Percentiles rank a stretch among this genome's conserved stretches.
phyloP scores from a whole-genome alignment of 1,284 basidiomycete species.

The Irpex lacteus region DNA sequence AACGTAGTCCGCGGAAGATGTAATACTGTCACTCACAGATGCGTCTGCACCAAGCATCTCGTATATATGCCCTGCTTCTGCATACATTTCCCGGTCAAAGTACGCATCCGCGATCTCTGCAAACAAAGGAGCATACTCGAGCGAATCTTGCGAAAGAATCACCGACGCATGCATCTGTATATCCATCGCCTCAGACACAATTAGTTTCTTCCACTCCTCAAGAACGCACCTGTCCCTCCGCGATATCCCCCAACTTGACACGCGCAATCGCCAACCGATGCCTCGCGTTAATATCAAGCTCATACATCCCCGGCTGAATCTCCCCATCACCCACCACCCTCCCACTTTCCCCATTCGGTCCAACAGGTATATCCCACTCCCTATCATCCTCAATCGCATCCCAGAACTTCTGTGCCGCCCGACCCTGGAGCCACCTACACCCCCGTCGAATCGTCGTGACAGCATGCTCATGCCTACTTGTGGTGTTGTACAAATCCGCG shows the following conservation, averaged over 20 bases:
- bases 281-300: constrained; percentile 79
- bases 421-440: constrained; percentile 86
- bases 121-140: constrained; percentile 78
- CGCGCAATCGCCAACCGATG: constrained; percentile 86
- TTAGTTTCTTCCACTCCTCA: background rate
- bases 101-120: constrained; percentile 84
- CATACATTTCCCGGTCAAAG: constrained; percentile 71
- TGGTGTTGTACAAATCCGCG: constrained; percentile 78
- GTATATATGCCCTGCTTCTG: constrained; percentile 77
- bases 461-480: constrained; percentile 68
- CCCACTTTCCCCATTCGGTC: constrained; percentile 16
- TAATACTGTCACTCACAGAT: constrained; percentile 44
- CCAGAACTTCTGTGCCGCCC: constrained; percentile 77
- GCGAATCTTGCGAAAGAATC: constrained; percentile 67
- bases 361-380: constrained; percentile 71
- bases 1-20: too few species aligned
- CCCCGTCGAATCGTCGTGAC: constrained; percentile 74
- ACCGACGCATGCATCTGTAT: constrained; percentile 72
- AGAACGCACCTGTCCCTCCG: constrained; percentile 74
- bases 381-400: constrained; percentile 83
- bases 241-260: constrained; percentile 76
- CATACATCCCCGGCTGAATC: constrained; percentile 53
- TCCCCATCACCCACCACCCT: constrained; percentile 28
- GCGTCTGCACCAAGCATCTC: constrained; percentile 71
- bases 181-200: background rate